Evolutionary conservation across 441 rosid genomes (phyloP).

Genomic region (Euphorbia celastroides): DNA sequence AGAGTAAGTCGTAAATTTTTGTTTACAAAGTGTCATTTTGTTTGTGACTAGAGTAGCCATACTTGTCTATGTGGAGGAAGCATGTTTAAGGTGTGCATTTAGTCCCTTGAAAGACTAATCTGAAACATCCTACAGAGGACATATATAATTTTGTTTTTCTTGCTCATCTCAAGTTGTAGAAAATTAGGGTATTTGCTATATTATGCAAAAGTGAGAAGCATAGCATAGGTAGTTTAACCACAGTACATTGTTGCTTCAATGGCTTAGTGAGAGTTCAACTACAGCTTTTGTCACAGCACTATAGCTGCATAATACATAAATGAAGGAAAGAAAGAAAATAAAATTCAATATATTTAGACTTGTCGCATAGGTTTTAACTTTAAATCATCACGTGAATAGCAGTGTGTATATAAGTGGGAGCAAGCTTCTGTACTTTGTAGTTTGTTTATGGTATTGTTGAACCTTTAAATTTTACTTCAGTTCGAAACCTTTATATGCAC

Average conservation of each 20-base stretch:
- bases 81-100: not conserved
- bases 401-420: not conserved
- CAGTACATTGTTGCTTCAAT: not conserved
- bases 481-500: too few species aligned
- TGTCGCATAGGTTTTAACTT: not conserved
- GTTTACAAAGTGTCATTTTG: too few species aligned
- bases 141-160: not conserved
- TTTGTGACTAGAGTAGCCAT: not conserved
- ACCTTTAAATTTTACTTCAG: not conserved
- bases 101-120: not conserved
- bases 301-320: not conserved
- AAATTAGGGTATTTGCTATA: not conserved
- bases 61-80: not conserved
- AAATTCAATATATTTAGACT: not conserved
- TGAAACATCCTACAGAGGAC: not conserved
- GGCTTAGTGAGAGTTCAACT: not conserved
- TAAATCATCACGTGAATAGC: not conserved
- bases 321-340: not conserved
- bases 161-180: not conserved
- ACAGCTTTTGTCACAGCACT: not conserved
- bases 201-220: too few species aligned
- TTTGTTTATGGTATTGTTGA: not conserved
- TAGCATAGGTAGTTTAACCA: not conserved
- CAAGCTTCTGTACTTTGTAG: not conserved
- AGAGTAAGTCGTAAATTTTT: too few species aligned